Evolutionary conservation across 371 early-diverging fungal species (phyloP), one percentile per base, ranked within the genome.

Genomic region (Zopfochytrium polystomum): DNA sequence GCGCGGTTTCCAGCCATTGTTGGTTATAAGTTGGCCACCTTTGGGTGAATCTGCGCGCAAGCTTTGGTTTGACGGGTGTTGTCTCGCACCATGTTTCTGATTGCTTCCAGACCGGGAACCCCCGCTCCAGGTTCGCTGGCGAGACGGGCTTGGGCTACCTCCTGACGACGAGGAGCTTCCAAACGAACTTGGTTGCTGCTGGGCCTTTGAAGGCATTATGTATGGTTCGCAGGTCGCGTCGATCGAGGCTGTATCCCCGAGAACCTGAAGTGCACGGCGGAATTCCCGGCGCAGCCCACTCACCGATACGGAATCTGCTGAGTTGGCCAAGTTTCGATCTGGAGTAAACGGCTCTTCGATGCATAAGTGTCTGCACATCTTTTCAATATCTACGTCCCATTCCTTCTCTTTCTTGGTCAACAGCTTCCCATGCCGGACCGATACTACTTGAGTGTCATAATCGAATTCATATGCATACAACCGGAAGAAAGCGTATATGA

Each of bases 291-390:
- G 71, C 48, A 95, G 64, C 0, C 93, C 93, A 31, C 77, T 75
- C 0, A 92, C 87, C 9, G 89, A 84, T 0, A 80, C 73, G 32
- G 72, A 78, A 72, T 93, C 92, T 0, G 92, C 92, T 13, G 90
- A 88, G 62, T 95, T 93, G 0, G 91, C 93, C 2, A 95, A 75
- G 60, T 95, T 95, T 35, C 93, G 80, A 42, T 81, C 73, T 0
- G 85, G 82, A 61, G 87, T 85, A 63, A 95, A 90, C 1, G 93
- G 93, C 66, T 93, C 93, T 65, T 95, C 94, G 20, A 93, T 83
- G 67, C 93, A 90, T 22, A 93, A 73, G 38, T 86, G 75, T 52
- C 81, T 70, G 53, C 80, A 83, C 49, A 62, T 52, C 2, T 80
- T 83, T 62, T 66, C 82, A 50, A 74, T 78, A 43, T 70, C 84